phyloP scores from a whole-genome alignment of 208 protist species.

The Leishmania turanica region DNA sequence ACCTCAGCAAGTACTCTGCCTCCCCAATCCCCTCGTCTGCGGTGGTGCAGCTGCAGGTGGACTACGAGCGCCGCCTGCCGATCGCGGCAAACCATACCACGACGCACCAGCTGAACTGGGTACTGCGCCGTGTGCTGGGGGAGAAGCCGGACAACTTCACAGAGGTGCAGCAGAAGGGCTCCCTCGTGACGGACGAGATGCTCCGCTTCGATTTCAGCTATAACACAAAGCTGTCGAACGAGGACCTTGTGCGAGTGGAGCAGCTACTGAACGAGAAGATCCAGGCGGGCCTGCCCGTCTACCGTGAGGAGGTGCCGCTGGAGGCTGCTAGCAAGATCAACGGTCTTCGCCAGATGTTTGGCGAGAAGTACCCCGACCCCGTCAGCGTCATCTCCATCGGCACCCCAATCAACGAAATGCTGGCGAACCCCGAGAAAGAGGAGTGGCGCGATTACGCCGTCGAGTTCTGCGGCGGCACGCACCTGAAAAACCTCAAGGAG shows the following conservation, averaged over 20 bases:
- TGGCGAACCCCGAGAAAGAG: constrained; percentile 87
- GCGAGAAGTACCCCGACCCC: constrained; percentile 98
- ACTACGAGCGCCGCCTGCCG: constrained; percentile 85
- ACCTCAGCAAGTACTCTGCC: constrained; percentile 60
- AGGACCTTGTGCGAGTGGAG: constrained; percentile 91
- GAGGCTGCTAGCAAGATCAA: constrained; percentile 72
- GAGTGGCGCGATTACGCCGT: constrained; percentile 92
- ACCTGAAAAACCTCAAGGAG: constrained; percentile 89
- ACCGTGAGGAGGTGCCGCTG: constrained; percentile 90
- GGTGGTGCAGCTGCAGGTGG: constrained; percentile 82
- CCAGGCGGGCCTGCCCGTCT: constrained; percentile 71
- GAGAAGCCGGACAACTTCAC: constrained; percentile 81
- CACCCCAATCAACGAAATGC: constrained; percentile 83
- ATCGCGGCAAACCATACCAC: constrained; percentile 97
- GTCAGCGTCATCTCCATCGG: constrained; percentile 98
- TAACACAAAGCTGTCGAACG: constrained; percentile 71
- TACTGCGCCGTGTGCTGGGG: constrained; percentile 92
- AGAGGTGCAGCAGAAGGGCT: constrained; percentile 96
- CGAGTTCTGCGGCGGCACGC: constrained; percentile 98
- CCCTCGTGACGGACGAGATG: constrained; percentile 90
- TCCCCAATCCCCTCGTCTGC: constrained; percentile 71
- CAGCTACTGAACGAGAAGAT: constrained; percentile 90
- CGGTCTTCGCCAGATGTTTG: constrained; percentile 95
- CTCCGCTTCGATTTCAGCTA: constrained; percentile 98
- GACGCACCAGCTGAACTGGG: constrained; percentile 98